Base-by-base conservation (phyloP, 148 eudicot species). In the Beta vulgaris region DNA sequence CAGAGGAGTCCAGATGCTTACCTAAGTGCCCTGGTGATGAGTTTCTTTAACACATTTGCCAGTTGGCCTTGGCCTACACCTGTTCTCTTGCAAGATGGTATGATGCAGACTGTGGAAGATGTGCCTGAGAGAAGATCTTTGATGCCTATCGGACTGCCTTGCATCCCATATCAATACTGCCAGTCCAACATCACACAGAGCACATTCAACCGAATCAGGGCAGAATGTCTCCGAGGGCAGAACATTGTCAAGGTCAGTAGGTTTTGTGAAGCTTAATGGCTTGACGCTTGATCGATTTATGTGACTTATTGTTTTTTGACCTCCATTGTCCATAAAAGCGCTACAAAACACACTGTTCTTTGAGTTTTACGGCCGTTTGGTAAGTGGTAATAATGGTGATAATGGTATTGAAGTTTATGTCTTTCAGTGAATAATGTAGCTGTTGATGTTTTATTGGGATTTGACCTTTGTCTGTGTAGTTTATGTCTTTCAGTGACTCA, bases 31-130 rank as follows among this genome's bases (percentile, higher is more conserved):
- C 72, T 84, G 65, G 40, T 87, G 59, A 73, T 66, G 14, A 79
- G 51, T 23, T 89, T 89, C 78, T 86, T 87, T 61, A 42, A 44
- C 70, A 84, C 84, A 21, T 89, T 84, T 77, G 82, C 86, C 48
- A 72, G 46, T 59, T 89, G 93, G 93, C 76, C 81, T 53, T 89
- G 93, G 91, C 88, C 88, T 21, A 78, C 72, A 11, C 91, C 93
- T 39, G 88, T 87, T 29, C 65, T 62, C 54, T 32, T 86, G 72
- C 74, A 78, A 69, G 87, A 83, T 73, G 87, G 81, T 71, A 23
- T 53, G 43, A 53, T 69, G 4, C 80, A 68, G n/a, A 25, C 42
- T 53, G 34, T 31, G 58, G 37, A 39, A 25, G 58, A 37, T 79
- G 61, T 39, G 14, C 62, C 60, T 37, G 86, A 76, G 61, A 42